Evolutionary conservation across 192 early-diverging fungal species (phyloP).

Genomic region (Mortierella alpina): DNA sequence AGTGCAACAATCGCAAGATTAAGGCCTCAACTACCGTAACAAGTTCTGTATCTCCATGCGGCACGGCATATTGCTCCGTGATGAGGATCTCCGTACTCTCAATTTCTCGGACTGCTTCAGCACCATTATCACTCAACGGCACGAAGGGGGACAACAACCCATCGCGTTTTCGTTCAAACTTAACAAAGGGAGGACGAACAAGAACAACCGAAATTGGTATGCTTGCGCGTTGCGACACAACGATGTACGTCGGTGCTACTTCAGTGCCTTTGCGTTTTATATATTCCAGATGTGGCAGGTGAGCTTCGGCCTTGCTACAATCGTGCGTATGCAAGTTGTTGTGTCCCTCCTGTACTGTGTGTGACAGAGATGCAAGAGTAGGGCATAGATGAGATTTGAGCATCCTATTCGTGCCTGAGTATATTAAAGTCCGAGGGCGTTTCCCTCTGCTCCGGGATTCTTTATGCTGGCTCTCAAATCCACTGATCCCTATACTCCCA

Average conservation of each 20-base stretch:
- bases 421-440: too few species aligned
- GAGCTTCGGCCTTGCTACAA: too few species aligned
- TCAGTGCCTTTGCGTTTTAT: slow-evolving; percentile 24
- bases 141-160: slow-evolving; percentile 7
- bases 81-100: slow-evolving; percentile 16
- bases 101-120: slow-evolving; percentile 19
- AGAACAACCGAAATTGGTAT: slow-evolving; percentile 12
- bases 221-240: slow-evolving; percentile 15
- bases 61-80: slow-evolving; percentile 12
- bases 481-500: too few species aligned
- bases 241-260: slow-evolving; percentile 18
- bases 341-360: too few species aligned
- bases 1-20: background rate
- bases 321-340: too few species aligned
- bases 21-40: slow-evolving; percentile 9
- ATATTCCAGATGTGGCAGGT: slow-evolving; percentile 38
- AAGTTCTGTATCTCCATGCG: slow-evolving; percentile 9
- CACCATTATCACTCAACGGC: background rate
- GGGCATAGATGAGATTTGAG: too few species aligned
- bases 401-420: too few species aligned
- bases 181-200: slow-evolving; percentile 10
- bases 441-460: too few species aligned
- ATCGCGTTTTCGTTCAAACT: slow-evolving; percentile 7
- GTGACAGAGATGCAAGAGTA: too few species aligned
- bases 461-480: too few species aligned